Percentiles rank a stretch among this genome's conserved stretches.
Conservation (phyloP, 352 stramenopile genomes). For the Globisporangium mamillatum region DNA sequence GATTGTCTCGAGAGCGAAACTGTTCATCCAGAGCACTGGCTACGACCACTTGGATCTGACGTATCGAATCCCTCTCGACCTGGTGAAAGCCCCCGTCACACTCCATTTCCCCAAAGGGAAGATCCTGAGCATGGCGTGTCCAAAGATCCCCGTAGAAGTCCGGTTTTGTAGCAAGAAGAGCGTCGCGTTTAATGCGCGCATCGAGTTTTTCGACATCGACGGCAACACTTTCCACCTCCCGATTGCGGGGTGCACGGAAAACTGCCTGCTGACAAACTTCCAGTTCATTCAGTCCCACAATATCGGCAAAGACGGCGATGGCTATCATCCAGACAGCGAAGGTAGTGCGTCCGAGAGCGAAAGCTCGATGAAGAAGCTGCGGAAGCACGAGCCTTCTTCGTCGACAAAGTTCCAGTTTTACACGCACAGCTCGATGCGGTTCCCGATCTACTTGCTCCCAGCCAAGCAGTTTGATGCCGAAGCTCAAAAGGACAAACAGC, state of each 20-base stretch:
- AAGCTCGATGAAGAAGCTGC: not conserved
- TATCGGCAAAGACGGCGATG: slow-evolving; percentile 8
- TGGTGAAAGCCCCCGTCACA: slow-evolving; percentile 72
- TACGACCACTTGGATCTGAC: slow-evolving; percentile 91
- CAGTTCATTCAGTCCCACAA: slow-evolving; percentile 67
- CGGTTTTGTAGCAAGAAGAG: slow-evolving; percentile 77
- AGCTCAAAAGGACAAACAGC: slow-evolving; percentile 24
- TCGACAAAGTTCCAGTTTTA: slow-evolving; percentile 31
- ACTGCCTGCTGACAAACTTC: slow-evolving; percentile 91
- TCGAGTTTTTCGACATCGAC: slow-evolving; percentile 93
- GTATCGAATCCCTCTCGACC: slow-evolving; percentile 74
- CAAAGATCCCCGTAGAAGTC: slow-evolving; percentile 82
- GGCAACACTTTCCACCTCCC: slow-evolving; percentile 84
- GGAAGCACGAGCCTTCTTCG: not conserved
- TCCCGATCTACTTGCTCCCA: slow-evolving; percentile 59
- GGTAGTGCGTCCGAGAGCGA: not conserved
- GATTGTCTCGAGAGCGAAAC: slow-evolving; percentile 50
- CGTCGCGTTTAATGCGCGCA: slow-evolving; percentile 87
- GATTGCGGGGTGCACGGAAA: slow-evolving; percentile 87
- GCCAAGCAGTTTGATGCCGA: slow-evolving; percentile 42
- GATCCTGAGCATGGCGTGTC: slow-evolving; percentile 78
- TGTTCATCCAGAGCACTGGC: slow-evolving; percentile 85
- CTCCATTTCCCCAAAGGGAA: slow-evolving; percentile 90
- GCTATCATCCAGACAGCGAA: not conserved
- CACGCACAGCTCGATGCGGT: slow-evolving; percentile 47